These are phyloP conservation scores for Moricandia arvensis DNA, from an alignment of 345 rosid species.

Conservation along the genomic window DNA sequence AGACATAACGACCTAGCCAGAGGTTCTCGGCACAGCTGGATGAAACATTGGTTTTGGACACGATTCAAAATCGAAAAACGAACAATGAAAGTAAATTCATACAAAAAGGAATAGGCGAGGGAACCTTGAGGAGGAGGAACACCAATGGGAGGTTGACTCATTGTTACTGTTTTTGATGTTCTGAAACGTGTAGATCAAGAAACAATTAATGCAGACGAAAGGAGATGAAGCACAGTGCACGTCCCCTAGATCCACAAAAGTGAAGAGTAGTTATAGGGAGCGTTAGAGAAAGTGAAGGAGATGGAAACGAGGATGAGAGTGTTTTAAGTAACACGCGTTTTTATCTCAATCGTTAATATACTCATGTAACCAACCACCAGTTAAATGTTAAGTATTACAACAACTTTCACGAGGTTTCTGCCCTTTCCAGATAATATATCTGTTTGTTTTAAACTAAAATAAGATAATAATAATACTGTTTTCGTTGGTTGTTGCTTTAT, in stretches of 20 bases:
- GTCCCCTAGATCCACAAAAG: not conserved
- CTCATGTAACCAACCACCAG: not conserved
- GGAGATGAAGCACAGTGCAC: not conserved
- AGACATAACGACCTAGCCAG: not conserved
- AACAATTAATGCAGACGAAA: not conserved
- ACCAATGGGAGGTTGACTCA: constrained; percentile 86
- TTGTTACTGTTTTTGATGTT: not conserved
- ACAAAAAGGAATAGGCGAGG: not conserved
- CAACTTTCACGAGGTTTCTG: not conserved
- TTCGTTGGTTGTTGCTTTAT: not conserved
- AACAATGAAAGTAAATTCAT: not conserved
- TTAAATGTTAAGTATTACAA: not conserved
- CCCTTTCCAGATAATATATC: not conserved
- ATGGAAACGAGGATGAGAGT: not conserved
- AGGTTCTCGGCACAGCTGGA: no score
- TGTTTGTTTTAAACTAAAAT: not conserved
- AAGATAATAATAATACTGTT: not conserved
- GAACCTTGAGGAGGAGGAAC: constrained; percentile 94
- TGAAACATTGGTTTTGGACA: no score
- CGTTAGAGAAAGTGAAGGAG: not conserved
- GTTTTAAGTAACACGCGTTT: not conserved
- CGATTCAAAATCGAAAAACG: no score
- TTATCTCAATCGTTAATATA: not conserved
- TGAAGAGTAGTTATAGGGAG: not conserved
- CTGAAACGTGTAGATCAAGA: not conserved